Evolutionary conservation across 2,329 filamentous ascomycete genomes (phyloP).

Genomic region (Neonectria sp.): DNA sequence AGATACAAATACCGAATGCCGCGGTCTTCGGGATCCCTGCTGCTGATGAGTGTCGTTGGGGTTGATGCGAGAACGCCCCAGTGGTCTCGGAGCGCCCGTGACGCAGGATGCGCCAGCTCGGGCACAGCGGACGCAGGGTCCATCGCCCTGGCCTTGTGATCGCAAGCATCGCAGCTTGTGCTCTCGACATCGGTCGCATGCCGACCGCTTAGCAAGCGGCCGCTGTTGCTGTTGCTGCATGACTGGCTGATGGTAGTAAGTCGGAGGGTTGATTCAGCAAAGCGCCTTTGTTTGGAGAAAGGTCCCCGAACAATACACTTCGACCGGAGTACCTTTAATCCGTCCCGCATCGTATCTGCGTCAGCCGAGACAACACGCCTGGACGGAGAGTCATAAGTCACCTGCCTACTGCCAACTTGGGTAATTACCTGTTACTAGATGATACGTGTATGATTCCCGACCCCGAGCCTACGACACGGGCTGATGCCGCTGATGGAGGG

Average conservation of each 20-base stretch:
- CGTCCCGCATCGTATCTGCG: not conserved
- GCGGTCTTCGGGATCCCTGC: conserved; percentile 1
- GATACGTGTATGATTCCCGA: not conserved
- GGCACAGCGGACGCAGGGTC: conserved; percentile 25
- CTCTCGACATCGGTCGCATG: conserved; percentile 31
- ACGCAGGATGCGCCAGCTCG: conserved; percentile 25
- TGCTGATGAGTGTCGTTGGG: conserved; percentile 1
- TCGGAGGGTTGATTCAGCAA: conserved; percentile 7
- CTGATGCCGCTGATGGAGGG: not conserved
- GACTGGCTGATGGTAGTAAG: not conserved
- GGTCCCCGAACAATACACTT: not conserved
- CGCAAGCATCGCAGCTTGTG: conserved; percentile 29
- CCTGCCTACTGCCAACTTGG: not conserved
- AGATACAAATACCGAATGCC: conserved; percentile 6
- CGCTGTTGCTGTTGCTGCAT: conserved; percentile 2
- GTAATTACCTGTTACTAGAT: not conserved
- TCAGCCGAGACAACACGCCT: not conserved
- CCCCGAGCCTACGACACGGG: not conserved
- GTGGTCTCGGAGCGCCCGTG: conserved; percentile 26
- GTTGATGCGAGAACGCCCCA: conserved; percentile 25
- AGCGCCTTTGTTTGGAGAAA: not conserved
- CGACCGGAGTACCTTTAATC: not conserved
- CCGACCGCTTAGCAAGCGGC: conserved; percentile 22
- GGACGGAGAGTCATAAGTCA: not conserved
- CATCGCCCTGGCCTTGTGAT: conserved; percentile 18